phyloP scores from a whole-genome alignment of 1,284 basidiomycete species.

The Inonotus hispidus region DNA sequence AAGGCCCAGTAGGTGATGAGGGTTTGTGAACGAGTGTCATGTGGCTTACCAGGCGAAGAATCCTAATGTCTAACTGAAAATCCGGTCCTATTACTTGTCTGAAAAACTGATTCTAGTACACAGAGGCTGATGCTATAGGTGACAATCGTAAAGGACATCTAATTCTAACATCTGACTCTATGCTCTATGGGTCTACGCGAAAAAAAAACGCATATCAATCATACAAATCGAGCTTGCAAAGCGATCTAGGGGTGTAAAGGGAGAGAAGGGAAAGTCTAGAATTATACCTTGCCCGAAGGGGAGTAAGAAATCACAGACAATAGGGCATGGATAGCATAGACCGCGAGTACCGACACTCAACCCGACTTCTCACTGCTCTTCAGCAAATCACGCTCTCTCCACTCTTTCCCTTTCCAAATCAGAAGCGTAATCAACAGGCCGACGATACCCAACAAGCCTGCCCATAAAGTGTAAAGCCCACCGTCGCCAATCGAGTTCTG shows the following conservation, averaged over 20 bases:
- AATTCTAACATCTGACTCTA: too few relatives aligned
- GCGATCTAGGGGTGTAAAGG: too few relatives aligned
- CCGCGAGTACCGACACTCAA: not conserved
- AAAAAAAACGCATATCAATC: too few relatives aligned
- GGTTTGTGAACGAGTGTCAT: not conserved
- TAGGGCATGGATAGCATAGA: not conserved
- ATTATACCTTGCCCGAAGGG: too few relatives aligned
- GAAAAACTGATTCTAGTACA: not conserved
- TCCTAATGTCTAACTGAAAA: too few relatives aligned
- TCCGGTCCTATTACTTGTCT: not conserved
- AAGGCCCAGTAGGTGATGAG: constrained; percentile 42
- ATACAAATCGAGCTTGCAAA: too few relatives aligned
- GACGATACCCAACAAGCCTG: constrained; percentile 50
- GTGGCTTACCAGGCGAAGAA: too few relatives aligned
- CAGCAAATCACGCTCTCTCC: constrained; percentile 33
- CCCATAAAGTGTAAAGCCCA: constrained; percentile 72
- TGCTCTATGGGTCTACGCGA: too few relatives aligned
- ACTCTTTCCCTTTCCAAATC: constrained; percentile 38
- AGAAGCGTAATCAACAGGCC: constrained; percentile 51
- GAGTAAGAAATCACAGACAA: not conserved
- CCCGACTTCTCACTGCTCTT: constrained; percentile 21
- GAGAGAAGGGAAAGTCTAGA: too few relatives aligned
- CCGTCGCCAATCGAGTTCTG: constrained; percentile 58
- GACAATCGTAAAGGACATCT: too few relatives aligned
- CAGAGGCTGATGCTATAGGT: not conserved